A percentile compares a stretch with the other conserved stretches of the same genome.
Conservation (phyloP, 805 yeast species). For the Limtongia smithiae region DNA sequence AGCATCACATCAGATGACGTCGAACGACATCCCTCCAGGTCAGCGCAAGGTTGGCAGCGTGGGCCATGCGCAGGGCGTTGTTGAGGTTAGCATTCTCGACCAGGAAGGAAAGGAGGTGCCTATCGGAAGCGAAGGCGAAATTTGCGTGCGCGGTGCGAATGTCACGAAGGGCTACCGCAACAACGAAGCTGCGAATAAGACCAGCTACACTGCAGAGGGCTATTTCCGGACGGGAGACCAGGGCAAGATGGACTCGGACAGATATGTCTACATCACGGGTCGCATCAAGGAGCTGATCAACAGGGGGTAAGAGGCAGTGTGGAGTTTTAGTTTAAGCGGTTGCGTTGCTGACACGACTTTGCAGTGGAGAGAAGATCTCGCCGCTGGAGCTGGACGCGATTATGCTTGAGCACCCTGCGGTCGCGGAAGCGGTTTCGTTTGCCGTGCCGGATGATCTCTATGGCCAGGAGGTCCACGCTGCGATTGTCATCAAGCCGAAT, state of each 20-base stretch:
- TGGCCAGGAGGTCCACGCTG: conserved; percentile 71
- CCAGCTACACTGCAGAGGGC: conserved; percentile 56
- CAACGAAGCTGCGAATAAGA: conserved; percentile 66
- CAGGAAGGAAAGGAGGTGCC: conserved; percentile 46
- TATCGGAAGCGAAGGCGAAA: conserved; percentile 62
- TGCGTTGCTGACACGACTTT: too few relatives aligned
- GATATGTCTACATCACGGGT: conserved; percentile 61
- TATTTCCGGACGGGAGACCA: conserved; percentile 80
- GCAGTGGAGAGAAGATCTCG: conserved; percentile 69
- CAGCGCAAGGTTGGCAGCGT: conserved; percentile 67
- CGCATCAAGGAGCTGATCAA: conserved; percentile 70
- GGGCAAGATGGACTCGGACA: conserved; percentile 58
- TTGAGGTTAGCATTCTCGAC: conserved; percentile 56
- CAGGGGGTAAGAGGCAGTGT: conserved; percentile 48
- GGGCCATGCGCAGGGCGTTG: conserved; percentile 70
- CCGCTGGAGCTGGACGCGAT: conserved; percentile 67
- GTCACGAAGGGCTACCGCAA: conserved; percentile 71
- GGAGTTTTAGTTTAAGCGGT: too few relatives aligned
- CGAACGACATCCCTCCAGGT: conserved; percentile 64
- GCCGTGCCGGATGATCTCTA: conserved; percentile 65
- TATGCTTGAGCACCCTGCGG: conserved; percentile 57
- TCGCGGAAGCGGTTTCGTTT: conserved; percentile 66
- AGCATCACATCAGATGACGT: conserved; percentile 68
- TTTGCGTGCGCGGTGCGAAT: conserved; percentile 61
- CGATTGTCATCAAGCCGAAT: conserved; percentile 50